Percentiles rank a stretch among this genome's conserved stretches.
These are phyloP conservation scores for Coniochaeta prunicola DNA, from an alignment of 2,329 filamentous ascomycete genomes.

Conservation along the genomic window DNA sequence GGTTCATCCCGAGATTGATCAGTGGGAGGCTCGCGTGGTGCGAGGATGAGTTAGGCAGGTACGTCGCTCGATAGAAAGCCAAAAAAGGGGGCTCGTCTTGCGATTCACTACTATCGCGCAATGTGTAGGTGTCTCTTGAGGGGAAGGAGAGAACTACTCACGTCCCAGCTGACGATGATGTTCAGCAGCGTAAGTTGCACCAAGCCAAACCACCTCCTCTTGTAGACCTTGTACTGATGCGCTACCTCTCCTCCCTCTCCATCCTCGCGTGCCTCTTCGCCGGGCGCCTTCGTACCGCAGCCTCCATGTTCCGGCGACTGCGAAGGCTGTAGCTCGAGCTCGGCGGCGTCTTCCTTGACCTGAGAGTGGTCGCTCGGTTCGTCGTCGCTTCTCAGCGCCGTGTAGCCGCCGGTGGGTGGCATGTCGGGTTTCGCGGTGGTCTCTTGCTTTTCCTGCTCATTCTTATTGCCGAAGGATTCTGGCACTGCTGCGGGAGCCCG, in stretches of 20 bases:
- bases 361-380: not conserved
- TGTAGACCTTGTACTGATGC: conserved; percentile 48
- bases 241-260: conserved; percentile 3
- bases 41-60: too few relatives aligned
- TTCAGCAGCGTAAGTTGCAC: conserved; percentile 80
- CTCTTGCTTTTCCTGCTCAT: not conserved
- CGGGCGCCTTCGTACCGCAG: not conserved
- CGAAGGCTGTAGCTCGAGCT: not conserved
- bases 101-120: not conserved
- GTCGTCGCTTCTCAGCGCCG: not conserved
- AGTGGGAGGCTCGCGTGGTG: too few relatives aligned
- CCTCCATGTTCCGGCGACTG: not conserved
- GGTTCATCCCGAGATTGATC: too few relatives aligned
- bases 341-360: not conserved
- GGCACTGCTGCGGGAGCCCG: not conserved
- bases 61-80: too few relatives aligned
- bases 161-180: conserved; percentile 91
- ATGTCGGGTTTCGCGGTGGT: not conserved
- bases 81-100: too few relatives aligned
- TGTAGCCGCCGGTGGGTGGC: not conserved
- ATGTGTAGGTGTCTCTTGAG: too few relatives aligned
- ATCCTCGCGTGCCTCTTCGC: conserved; percentile 4
- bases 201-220: conserved; percentile 83
- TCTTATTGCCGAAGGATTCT: not conserved
- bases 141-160: conserved; percentile 40